A percentile compares a stretch with the other conserved stretches of the same genome.
Evolutionary conservation across 805 yeast species (phyloP).

Genomic region (Wickerhamiella lipophila): DNA sequence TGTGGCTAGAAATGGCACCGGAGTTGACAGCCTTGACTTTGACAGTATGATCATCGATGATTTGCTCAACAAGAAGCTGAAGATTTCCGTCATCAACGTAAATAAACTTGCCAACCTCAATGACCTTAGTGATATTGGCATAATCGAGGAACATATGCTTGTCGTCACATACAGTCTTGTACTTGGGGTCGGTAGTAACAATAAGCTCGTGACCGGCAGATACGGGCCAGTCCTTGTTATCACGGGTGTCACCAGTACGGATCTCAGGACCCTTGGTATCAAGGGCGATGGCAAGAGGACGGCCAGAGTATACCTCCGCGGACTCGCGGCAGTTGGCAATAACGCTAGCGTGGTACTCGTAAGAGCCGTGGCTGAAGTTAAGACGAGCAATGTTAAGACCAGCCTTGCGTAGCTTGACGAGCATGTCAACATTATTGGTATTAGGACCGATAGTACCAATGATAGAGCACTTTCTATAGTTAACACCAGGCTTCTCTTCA

Average conservation of each 20-base stretch:
- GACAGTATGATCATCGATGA: conserved; percentile 66
- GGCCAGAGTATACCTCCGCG: conserved; percentile 78
- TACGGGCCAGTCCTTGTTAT: conserved; percentile 70
- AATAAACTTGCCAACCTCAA: conserved; percentile 75
- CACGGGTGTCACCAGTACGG: conserved; percentile 91
- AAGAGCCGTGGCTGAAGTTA: conserved; percentile 98
- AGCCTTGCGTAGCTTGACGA: conserved; percentile 84
- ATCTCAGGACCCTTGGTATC: conserved; percentile 99
- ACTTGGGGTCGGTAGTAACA: conserved; percentile 81
- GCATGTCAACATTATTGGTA: conserved; percentile 77
- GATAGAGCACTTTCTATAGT: conserved; percentile 86
- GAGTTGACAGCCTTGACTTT: conserved; percentile 83
- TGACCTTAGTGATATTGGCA: conserved; percentile 91
- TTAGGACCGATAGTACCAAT: conserved; percentile 99
- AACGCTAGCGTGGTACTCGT: conserved; percentile 95
- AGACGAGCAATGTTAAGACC: conserved; percentile 96
- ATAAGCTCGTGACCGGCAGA: conserved; percentile 78
- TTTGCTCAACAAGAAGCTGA: conserved; percentile 81
- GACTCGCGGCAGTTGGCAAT: conserved; percentile 94
- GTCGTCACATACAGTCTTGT: conserved; percentile 60
- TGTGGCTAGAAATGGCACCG: conserved; percentile 92
- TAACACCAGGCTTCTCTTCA: conserved; percentile 59
- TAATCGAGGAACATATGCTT: conserved; percentile 82
- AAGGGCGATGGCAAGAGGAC: conserved; percentile 96
- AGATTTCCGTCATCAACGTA: conserved; percentile 97